Percentiles rank a stretch among this genome's conserved stretches.
These are phyloP conservation scores for Dothistroma septosporum DNA, from an alignment of 2,329 filamentous ascomycete genomes.

Conservation along the genomic window DNA sequence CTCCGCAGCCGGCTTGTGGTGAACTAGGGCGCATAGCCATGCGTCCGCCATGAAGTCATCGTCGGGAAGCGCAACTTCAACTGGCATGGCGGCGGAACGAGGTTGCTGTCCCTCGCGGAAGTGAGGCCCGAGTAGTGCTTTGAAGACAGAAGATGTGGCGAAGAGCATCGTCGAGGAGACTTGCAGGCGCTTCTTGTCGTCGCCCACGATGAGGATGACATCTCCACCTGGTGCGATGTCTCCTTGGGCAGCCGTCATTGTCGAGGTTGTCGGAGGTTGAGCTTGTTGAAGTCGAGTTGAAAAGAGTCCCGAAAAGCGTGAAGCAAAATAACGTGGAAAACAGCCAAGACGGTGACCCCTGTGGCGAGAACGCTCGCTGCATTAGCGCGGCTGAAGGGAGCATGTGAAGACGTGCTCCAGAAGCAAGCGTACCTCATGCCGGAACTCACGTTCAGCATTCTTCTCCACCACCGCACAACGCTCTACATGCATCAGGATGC, in stretches of 20 bases:
- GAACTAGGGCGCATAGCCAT: neutral
- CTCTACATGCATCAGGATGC: too few relatives aligned
- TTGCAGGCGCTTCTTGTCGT: neutral
- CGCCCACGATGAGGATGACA: neutral
- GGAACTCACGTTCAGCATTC: neutral
- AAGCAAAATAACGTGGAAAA: neutral
- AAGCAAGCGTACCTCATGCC: neutral
- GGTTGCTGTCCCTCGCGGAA: neutral
- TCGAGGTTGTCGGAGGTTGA: neutral
- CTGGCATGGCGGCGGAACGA: neutral
- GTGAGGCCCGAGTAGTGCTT: neutral
- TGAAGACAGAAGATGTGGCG: constrained; percentile 1
- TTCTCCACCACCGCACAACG: neutral
- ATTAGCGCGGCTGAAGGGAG: neutral
- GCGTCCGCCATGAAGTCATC: neutral
- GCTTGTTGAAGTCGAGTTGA: neutral
- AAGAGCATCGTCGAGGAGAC: constrained; percentile 1
- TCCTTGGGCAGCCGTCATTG: neutral
- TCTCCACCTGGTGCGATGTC: neutral
- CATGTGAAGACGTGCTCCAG: neutral
- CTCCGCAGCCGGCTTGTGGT: neutral
- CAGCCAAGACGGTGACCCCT: neutral
- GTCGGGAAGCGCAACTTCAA: neutral
- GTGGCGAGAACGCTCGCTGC: neutral
- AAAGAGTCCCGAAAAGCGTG: neutral